Percentiles rank a stretch among this genome's conserved stretches.
Evolutionary conservation across 2,329 filamentous ascomycete genomes (phyloP).

Genomic region (Diaporthe sp.): DNA sequence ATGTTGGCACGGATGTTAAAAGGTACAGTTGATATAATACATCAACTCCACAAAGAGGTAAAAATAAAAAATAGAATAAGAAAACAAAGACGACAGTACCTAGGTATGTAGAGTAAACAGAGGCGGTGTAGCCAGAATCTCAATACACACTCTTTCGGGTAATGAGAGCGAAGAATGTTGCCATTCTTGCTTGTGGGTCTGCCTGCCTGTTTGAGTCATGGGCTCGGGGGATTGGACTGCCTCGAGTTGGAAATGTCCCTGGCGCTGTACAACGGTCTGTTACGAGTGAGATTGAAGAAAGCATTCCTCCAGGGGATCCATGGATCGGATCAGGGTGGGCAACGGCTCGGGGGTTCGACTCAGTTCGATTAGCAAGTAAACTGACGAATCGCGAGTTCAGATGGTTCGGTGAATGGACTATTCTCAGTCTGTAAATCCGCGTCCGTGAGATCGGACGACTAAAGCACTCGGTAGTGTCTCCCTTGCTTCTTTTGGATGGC

Average conservation of each 20-base stretch:
- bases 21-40: neutral
- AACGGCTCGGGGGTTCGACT: neutral
- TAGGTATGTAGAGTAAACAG: neutral
- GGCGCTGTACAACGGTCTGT: neutral
- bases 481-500: neutral
- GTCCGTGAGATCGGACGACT: slow-evolving; percentile 15
- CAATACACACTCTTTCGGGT: neutral
- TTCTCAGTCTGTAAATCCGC: slow-evolving; percentile 1
- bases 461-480: neutral
- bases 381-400: neutral
- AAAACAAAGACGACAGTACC: neutral
- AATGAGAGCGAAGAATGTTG: neutral
- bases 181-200: neutral
- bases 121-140: neutral
- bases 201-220: neutral
- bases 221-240: neutral
- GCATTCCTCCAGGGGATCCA: neutral
- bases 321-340: neutral
- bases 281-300: neutral
- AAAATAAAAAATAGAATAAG: neutral
- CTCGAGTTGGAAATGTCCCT: neutral
- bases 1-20: neutral
- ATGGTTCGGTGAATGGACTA: neutral
- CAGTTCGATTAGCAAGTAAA: neutral
- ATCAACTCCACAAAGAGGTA: no score